Base-by-base conservation (phyloP, 2,329 filamentous ascomycete species). In the Daldinia eschscholtzii region DNA sequence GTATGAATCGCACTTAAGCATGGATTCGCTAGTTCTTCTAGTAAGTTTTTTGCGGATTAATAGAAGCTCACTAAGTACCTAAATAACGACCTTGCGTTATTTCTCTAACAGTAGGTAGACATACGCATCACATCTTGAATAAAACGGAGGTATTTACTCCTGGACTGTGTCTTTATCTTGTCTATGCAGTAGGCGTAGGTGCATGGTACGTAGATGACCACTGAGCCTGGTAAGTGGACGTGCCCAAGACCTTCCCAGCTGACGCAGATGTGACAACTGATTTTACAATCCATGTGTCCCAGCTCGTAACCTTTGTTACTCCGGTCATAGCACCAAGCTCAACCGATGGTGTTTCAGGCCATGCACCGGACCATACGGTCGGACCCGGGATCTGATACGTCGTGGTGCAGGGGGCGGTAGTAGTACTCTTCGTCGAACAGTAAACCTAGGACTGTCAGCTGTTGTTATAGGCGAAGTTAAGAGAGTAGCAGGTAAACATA, bases 121-220 rank as follows among this genome's bases (percentile, higher is more conserved):
- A n/a, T n/a, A n/a, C n/a, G n/a, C n/a, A n/a, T n/a, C n/a, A n/a
- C n/a, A n/a, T n/a, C n/a, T n/a, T n/a, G n/a, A n/a, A n/a, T 7
- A 20, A 6, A 48, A 48, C 6, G 20, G 26, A 12, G 10, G 6
- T 33, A 33, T 6, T 7, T 30, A 30, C 4, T 30, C 30, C 6
- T 33, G 12, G 20, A 13, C 13, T 15, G 12, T 33, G 6, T 18
- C 26, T 13, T 15, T 18, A 33, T 33, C 15, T 18, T 4, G 15
- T 6, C 42, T 68, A 65, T 1, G 58, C 61, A n/a, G 59, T 69
- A 18, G 63, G 59, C 0, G 55, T 64, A 6, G 67, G 67, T 10
- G 63, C n/a, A 20, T 64, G 67, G 13, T 66, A 69, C 1, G 62
- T 66, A 12, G 53, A 56, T 4, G 63, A 69, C 67, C 67, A 69